Percentiles rank a stretch among this genome's conserved stretches.
phyloP scores from a whole-genome alignment of 352 stramenopile species.

The Lagenidium sp. region DNA sequence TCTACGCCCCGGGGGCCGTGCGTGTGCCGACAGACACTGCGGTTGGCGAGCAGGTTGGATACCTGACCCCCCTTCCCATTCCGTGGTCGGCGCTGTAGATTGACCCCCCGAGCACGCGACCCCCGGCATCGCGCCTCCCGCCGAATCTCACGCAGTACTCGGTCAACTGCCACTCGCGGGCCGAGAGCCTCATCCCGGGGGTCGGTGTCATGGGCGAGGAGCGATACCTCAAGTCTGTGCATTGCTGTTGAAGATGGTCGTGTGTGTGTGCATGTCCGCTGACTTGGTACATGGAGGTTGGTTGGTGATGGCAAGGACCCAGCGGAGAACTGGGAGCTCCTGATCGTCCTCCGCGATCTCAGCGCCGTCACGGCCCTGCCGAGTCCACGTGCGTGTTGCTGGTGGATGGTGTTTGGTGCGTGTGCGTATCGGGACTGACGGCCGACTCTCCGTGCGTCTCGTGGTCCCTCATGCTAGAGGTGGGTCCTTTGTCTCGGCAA shows the following conservation, averaged over 20 bases:
- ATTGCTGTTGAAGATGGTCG: no score
- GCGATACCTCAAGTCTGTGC: slow-evolving; percentile 48
- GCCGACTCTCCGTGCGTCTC: no score
- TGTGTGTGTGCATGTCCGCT: no score
- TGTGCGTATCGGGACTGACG: no score
- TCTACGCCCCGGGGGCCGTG: slow-evolving; percentile 73
- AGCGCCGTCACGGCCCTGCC: slow-evolving; percentile 29
- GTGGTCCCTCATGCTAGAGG: no score
- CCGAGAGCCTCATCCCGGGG: slow-evolving; percentile 24
- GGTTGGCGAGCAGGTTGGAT: neutral
- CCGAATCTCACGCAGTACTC: slow-evolving; percentile 80
- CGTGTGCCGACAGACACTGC: no score
- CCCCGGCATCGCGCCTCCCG: slow-evolving; percentile 21
- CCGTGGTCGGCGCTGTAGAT: slow-evolving; percentile 34
- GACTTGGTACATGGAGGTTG: slow-evolving; percentile 19
- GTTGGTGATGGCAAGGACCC: slow-evolving; percentile 50
- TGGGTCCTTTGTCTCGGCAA: no score
- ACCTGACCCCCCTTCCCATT: no score
- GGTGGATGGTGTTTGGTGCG: no score
- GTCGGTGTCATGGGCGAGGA: slow-evolving; percentile 40
- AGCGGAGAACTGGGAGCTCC: slow-evolving; percentile 32
- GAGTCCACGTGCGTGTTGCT: slow-evolving; percentile 9
- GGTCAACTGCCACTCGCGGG: slow-evolving; percentile 50
- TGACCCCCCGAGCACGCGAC: slow-evolving; percentile 70
- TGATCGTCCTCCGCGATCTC: slow-evolving; percentile 58